These are phyloP conservation scores for Phoma herbarum DNA, from an alignment of 2,329 filamentous ascomycete genomes.

Conservation along the genomic window DNA sequence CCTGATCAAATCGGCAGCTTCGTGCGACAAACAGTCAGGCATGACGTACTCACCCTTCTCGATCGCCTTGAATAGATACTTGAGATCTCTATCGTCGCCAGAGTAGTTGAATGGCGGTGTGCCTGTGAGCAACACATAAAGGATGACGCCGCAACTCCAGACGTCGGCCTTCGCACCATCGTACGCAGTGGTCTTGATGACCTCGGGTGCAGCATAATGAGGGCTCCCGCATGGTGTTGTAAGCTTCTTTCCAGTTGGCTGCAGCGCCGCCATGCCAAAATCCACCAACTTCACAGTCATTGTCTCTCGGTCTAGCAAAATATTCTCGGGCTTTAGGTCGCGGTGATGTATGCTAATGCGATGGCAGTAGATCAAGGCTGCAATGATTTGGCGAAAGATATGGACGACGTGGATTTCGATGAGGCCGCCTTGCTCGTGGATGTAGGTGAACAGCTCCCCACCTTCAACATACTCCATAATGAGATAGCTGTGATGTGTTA, in stretches of 20 bases:
- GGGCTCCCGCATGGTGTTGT: slow-evolving; percentile 94
- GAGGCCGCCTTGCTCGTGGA: slow-evolving; percentile 76
- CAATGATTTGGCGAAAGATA: slow-evolving; percentile 93
- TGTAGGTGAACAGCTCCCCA: slow-evolving; percentile 86
- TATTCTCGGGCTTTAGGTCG: slow-evolving; percentile 97
- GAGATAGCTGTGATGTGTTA: slow-evolving; percentile 72
- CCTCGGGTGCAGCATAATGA: slow-evolving; percentile 94
- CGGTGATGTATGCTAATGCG: slow-evolving; percentile 95
- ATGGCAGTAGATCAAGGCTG: slow-evolving; percentile 91
- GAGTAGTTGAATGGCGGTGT: slow-evolving; percentile 77
- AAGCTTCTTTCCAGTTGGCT: slow-evolving; percentile 79
- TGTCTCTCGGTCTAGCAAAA: slow-evolving; percentile 75
- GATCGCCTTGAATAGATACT: slow-evolving; percentile 68
- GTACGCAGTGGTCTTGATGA: slow-evolving; percentile 80
- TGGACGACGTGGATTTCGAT: slow-evolving; percentile 81
- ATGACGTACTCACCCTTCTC: slow-evolving; percentile 60
- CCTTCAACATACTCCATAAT: slow-evolving; percentile 92
- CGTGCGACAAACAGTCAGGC: slow-evolving; percentile 63
- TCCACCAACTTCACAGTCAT: slow-evolving; percentile 92
- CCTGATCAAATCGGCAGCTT: slow-evolving; percentile 79
- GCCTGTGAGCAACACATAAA: slow-evolving; percentile 87
- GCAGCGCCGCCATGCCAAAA: slow-evolving; percentile 96
- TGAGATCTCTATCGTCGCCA: slow-evolving; percentile 61
- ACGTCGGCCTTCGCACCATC: slow-evolving; percentile 88
- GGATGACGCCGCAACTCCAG: slow-evolving; percentile 81